These are phyloP conservation scores for Phytophthora quininea DNA, from an alignment of 352 stramenopile species.

Conservation along the genomic window DNA sequence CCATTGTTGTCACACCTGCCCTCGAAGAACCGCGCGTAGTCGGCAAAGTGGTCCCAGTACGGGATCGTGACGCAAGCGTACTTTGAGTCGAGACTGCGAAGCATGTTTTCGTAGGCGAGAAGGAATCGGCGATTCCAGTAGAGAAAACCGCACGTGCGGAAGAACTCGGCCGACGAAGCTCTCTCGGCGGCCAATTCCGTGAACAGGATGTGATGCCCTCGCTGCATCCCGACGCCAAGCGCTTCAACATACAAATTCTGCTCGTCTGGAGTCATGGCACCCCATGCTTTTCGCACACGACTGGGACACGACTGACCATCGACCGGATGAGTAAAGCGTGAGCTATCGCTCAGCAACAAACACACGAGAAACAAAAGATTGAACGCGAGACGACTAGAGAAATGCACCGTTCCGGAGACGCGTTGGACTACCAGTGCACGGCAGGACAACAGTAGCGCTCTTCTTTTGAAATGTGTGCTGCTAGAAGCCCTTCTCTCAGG, in stretches of 20 bases:
- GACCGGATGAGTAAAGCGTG: neutral
- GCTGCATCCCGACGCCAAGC: constrained; percentile 32
- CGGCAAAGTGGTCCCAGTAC: constrained; percentile 67
- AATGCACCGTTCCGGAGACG: constrained; percentile 11
- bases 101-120: constrained; percentile 62
- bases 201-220: constrained; percentile 48
- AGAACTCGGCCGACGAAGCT: constrained; percentile 33
- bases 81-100: constrained; percentile 39
- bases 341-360: constrained; percentile 17
- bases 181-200: constrained; percentile 39
- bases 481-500: too few species aligned
- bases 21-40: constrained; percentile 16
- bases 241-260: constrained; percentile 43
- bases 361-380: constrained; percentile 16
- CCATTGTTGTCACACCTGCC: constrained; percentile 25
- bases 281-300: constrained; percentile 37
- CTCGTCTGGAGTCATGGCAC: constrained; percentile 30
- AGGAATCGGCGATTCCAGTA: constrained; percentile 62
- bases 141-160: constrained; percentile 51
- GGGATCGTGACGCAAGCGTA: constrained; percentile 55
- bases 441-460: too few species aligned
- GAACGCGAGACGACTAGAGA: neutral
- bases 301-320: constrained; percentile 17
- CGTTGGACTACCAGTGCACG: neutral
- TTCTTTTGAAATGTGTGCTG: too few species aligned